Evolutionary conservation across 192 early-diverging fungal species (phyloP), one percentile per base, ranked within the genome.

Genomic region (Coemansia sp.): DNA sequence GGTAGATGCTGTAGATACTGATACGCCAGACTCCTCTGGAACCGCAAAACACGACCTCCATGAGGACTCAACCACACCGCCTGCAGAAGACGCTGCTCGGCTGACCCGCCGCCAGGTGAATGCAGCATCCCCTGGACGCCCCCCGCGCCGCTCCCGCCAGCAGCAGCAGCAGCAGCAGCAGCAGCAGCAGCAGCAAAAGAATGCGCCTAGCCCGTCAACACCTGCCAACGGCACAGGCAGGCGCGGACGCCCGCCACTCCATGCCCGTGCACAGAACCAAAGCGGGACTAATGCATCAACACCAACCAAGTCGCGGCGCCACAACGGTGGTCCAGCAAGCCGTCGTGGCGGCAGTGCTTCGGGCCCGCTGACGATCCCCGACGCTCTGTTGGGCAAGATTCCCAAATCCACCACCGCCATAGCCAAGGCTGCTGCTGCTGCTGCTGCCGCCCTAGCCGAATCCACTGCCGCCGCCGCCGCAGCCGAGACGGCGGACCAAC

Each of bases 201-300:
- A 33, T 38, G 35, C 35, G 35, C 20, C 57, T 0, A 36, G 34
- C 35, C 57, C 57, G 8, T 35, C 57, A 9, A 14, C 57, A 7
- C 5, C 34, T n/a, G 21, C 64, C 51, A 66, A 38, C 34, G 52
- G 38, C 18, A 41, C 52, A 26, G 52, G 68, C 38, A 59, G 46
- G 26, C 69, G 69, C 23, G 69, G 69, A 9, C 69, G 69, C 34
- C 69, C 69, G 33, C 63, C 68, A 16, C 61, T 69, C 43, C 14
- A 59, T 18, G 20, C 68, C 26, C 63, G 56, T 63, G 34, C 49
- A 2, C 69, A 60, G 41, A 45, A 48, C 35, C 26, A 55, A 41
- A 23, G 18, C 15, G 44, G 41, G 6, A 53, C 52, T 46, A 26
- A 36, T 15, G 57, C 41, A 41, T 34, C 39, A 7, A 60, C 57